phyloP scores from a whole-genome alignment of 2,329 filamentous ascomycete genomes.

The Mycosphaerella sp. region DNA sequence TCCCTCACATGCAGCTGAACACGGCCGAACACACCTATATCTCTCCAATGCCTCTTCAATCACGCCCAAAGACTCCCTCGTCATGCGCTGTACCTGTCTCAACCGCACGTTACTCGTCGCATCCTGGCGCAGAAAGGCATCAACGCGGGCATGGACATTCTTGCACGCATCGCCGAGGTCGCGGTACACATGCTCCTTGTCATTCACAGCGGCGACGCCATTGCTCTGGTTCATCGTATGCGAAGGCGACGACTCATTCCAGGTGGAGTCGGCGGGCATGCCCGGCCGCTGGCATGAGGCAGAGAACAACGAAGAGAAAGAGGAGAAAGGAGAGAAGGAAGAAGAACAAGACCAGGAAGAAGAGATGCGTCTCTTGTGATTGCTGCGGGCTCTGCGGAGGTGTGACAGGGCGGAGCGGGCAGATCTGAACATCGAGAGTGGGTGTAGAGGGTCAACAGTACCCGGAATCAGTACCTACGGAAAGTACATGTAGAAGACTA shows the following conservation, averaged over 20 bases:
- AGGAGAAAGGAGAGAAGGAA: no score
- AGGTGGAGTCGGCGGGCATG: slow-evolving; percentile 7
- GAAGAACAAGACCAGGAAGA: no score
- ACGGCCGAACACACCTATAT: slow-evolving; percentile 56
- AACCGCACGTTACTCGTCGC: slow-evolving; percentile 51
- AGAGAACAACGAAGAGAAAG: no score
- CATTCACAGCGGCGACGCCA: background rate
- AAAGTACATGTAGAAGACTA: background rate
- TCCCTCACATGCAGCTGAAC: background rate
- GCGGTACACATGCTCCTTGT: slow-evolving; percentile 5
- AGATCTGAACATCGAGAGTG: slow-evolving; percentile 1
- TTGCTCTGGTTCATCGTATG: slow-evolving; percentile 5
- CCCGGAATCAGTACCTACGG: no score
- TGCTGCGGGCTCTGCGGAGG: background rate
- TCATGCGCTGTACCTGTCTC: slow-evolving; percentile 65
- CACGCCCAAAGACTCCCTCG: slow-evolving; percentile 63
- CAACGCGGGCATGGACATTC: slow-evolving; percentile 54
- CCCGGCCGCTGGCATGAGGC: slow-evolving; percentile 10
- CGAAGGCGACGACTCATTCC: slow-evolving; percentile 4
- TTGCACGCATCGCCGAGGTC: slow-evolving; percentile 40
- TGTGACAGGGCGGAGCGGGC: background rate
- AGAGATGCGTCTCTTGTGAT: slow-evolving; percentile 1
- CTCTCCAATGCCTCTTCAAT: slow-evolving; percentile 67
- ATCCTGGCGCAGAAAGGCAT: slow-evolving; percentile 58
- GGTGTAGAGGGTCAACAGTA: no score